Evolutionary conservation across 305 asterid species (phyloP).

Genomic region (Solanum hybrid): DNA sequence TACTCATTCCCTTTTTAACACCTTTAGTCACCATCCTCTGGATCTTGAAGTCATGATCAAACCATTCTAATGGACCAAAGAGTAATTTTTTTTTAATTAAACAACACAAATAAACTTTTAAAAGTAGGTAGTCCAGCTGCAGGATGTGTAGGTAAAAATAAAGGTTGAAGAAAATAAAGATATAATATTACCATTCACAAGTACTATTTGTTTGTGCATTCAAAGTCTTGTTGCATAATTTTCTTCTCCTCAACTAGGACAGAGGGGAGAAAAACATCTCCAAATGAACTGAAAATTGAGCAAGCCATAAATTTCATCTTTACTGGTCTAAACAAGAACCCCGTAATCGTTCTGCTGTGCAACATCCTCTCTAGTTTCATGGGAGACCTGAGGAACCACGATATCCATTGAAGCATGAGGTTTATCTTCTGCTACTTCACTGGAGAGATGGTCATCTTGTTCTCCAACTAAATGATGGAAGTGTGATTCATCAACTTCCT

Average conservation of each 20-base stretch:
- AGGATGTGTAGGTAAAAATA: background rate
- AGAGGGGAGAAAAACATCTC: background rate
- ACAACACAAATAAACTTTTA: background rate
- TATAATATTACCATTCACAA: background rate
- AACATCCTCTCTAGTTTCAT: slow-evolving; percentile 50
- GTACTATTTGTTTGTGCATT: background rate
- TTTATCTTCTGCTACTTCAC: slow-evolving; percentile 29
- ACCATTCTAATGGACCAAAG: background rate
- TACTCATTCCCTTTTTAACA: background rate
- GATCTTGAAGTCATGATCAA: background rate
- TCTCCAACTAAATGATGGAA: slow-evolving; percentile 15
- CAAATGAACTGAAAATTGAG: background rate
- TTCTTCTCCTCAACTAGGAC: background rate
- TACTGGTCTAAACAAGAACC: slow-evolving; percentile 31
- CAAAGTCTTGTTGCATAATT: background rate
- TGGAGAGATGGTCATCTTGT: slow-evolving; percentile 20
- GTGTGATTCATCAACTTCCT: slow-evolving; percentile 27
- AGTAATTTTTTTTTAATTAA: too few species aligned
- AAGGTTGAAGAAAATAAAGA: background rate
- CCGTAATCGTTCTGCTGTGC: slow-evolving; percentile 41
- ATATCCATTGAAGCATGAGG: slow-evolving; percentile 28
- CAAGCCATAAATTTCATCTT: background rate
- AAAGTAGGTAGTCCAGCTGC: background rate
- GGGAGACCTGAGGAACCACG: slow-evolving; percentile 36
- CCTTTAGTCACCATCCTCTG: background rate